These are phyloP conservation scores for Linaria vulgaris DNA, from an alignment of 257 asterid species.

Conservation along the genomic window DNA sequence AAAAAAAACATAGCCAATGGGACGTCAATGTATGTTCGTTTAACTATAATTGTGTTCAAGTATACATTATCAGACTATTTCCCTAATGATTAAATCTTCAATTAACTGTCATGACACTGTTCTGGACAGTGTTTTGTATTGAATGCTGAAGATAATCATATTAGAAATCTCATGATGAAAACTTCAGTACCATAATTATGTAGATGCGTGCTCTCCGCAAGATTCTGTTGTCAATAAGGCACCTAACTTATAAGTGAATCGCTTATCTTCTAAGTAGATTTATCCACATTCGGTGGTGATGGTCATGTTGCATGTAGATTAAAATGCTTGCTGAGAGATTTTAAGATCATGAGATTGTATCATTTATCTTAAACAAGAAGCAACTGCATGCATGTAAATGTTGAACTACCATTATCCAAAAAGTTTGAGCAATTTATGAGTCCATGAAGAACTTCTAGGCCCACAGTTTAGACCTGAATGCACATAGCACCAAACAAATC, in stretches of 20 bases:
- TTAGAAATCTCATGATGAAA: neutral
- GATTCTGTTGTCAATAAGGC: slow-evolving; percentile 9
- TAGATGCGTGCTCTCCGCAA: slow-evolving; percentile 10
- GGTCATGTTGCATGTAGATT: slow-evolving; percentile 17
- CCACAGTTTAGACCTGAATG: neutral
- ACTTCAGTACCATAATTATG: slow-evolving; percentile 4
- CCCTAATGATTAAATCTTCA: slow-evolving; percentile 15
- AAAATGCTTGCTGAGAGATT: slow-evolving; percentile 1
- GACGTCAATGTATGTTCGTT: slow-evolving; percentile 1
- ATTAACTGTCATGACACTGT: neutral
- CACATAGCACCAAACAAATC: slow-evolving; percentile 2
- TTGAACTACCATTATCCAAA: neutral
- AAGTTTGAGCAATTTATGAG: neutral
- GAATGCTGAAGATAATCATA: neutral
- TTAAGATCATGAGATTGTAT: slow-evolving; percentile 10
- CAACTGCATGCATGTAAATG: neutral
- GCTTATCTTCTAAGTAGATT: slow-evolving; percentile 12
- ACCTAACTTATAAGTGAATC: slow-evolving; percentile 8
- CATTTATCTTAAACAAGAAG: neutral
- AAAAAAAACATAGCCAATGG: slow-evolving; percentile 18
- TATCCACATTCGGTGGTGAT: slow-evolving; percentile 13
- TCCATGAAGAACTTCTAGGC: neutral
- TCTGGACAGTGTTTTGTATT: slow-evolving; percentile 1
- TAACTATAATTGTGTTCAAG: slow-evolving; percentile 11
- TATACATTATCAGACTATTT: slow-evolving; percentile 14